A percentile compares a stretch with the other conserved stretches of the same genome.
Evolutionary conservation across 768 basidiomycete genomes (phyloP).

Genomic region (Rhodotorula taiwanensis): DNA sequence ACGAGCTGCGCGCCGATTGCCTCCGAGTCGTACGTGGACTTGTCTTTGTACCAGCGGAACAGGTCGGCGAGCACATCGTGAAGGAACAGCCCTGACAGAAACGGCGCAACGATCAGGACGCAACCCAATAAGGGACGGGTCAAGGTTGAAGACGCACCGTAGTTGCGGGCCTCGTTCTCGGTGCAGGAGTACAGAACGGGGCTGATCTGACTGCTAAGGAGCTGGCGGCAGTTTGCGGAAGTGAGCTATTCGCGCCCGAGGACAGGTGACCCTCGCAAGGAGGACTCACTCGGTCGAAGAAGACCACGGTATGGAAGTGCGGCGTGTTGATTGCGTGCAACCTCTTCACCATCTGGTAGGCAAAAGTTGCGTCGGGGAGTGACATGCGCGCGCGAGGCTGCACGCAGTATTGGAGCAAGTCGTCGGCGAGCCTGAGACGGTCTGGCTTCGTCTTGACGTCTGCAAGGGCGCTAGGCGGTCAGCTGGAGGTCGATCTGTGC

Average conservation of each 20-base stretch:
- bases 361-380: slow-evolving; percentile 92
- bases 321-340: slow-evolving; percentile 83
- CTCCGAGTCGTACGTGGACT: slow-evolving; percentile 50
- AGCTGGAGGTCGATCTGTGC: too few species aligned
- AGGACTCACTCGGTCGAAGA: slow-evolving; percentile 66
- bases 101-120: too few species aligned
- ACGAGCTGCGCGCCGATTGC: slow-evolving; percentile 57
- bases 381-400: slow-evolving; percentile 87
- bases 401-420: slow-evolving; percentile 75
- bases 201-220: slow-evolving; percentile 76
- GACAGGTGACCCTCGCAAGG: too few species aligned
- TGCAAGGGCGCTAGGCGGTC: too few species aligned
- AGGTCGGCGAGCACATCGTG: slow-evolving; percentile 69
- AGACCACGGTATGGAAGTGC: slow-evolving; percentile 75
- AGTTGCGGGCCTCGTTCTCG: slow-evolving; percentile 91
- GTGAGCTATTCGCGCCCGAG: too few species aligned
- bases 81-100: slow-evolving; percentile 69
- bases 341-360: slow-evolving; percentile 79
- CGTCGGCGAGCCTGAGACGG: slow-evolving; percentile 54
- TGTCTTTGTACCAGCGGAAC: slow-evolving; percentile 70
- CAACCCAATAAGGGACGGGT: too few species aligned
- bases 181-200: slow-evolving; percentile 85
- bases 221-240: too few species aligned
- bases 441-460: slow-evolving; percentile 32
- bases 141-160: slow-evolving; percentile 53